Evolutionary conservation across 257 asterid species (phyloP).

Genomic region (Gynochthodes officinalis): DNA sequence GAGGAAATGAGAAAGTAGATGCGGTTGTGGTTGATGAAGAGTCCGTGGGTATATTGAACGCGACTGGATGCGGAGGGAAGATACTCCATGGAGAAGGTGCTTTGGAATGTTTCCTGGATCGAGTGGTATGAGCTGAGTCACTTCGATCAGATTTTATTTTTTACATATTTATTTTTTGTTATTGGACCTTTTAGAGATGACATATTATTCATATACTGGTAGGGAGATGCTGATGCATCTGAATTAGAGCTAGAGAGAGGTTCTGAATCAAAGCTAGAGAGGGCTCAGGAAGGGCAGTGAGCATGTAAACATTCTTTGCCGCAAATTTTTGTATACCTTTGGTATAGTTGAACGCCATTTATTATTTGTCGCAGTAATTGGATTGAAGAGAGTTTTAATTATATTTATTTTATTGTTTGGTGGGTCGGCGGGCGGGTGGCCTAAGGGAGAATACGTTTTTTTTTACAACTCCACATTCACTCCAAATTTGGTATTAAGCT

Average conservation of each 20-base stretch:
- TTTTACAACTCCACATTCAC: too few species aligned
- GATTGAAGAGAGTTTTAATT: too few species aligned
- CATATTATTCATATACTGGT: slow-evolving; percentile 9
- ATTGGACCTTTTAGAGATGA: not conserved
- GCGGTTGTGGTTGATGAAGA: slow-evolving; percentile 77
- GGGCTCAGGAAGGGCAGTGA: slow-evolving; percentile 71
- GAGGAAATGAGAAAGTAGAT: slow-evolving; percentile 59
- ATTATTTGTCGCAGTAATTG: not conserved
- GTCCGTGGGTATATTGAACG: slow-evolving; percentile 51
- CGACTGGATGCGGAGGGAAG: slow-evolving; percentile 70
- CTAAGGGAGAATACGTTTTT: too few species aligned
- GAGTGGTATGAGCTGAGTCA: slow-evolving; percentile 29
- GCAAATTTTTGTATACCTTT: not conserved
- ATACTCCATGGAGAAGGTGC: slow-evolving; percentile 70
- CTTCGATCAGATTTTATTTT: too few species aligned
- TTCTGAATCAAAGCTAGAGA: too few species aligned
- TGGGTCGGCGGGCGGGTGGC: too few species aligned
- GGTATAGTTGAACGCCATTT: slow-evolving; percentile 5
- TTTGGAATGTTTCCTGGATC: slow-evolving; percentile 51
- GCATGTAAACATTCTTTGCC: slow-evolving; percentile 39
- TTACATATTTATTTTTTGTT: not conserved
- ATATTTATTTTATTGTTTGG: too few species aligned
- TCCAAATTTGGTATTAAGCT: too few species aligned
- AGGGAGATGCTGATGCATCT: slow-evolving; percentile 37
- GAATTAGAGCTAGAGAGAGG: slow-evolving; percentile 51